These are phyloP conservation scores for Phytophthora sojae DNA, from an alignment of 352 stramenopile genomes.

Conservation along the genomic window DNA sequence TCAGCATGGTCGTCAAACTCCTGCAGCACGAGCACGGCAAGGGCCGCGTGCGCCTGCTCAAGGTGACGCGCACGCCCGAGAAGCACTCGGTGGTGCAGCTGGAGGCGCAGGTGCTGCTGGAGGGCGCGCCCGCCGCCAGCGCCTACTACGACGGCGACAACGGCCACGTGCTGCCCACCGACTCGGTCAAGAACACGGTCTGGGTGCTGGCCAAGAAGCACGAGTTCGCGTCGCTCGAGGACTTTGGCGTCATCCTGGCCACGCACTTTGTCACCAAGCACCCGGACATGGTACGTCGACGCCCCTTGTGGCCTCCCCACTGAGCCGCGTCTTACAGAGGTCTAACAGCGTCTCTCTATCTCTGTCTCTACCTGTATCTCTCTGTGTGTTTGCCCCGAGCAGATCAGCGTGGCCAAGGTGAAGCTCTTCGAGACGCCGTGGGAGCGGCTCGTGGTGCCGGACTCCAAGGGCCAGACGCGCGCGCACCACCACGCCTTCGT, in stretches of 20 bases:
- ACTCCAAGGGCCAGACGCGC: constrained; percentile 63
- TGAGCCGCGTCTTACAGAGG: neutral
- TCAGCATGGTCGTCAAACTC: constrained; percentile 73
- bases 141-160: constrained; percentile 91
- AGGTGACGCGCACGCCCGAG: constrained; percentile 80
- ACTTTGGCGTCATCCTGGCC: constrained; percentile 87
- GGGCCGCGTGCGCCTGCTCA: constrained; percentile 87
- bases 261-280: constrained; percentile 90
- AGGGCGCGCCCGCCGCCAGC: constrained; percentile 74
- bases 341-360: constrained; percentile 1
- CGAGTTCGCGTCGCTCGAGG: constrained; percentile 88
- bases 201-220: constrained; percentile 90
- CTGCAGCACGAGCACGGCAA: constrained; percentile 85
- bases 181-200: constrained; percentile 93
- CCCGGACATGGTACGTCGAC: constrained; percentile 64
- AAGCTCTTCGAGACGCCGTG: constrained; percentile 82
- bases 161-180: constrained; percentile 82
- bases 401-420: constrained; percentile 80
- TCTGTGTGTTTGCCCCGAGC: constrained; percentile 3
- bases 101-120: constrained; percentile 84
- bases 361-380: neutral
- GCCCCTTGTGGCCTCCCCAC: no score
- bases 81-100: constrained; percentile 86
- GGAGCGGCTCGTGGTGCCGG: constrained; percentile 60
- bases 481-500: constrained; percentile 84